phyloP scores from a whole-genome alignment of 2,329 filamentous ascomycete species.

The Exophiala alcalophila region DNA sequence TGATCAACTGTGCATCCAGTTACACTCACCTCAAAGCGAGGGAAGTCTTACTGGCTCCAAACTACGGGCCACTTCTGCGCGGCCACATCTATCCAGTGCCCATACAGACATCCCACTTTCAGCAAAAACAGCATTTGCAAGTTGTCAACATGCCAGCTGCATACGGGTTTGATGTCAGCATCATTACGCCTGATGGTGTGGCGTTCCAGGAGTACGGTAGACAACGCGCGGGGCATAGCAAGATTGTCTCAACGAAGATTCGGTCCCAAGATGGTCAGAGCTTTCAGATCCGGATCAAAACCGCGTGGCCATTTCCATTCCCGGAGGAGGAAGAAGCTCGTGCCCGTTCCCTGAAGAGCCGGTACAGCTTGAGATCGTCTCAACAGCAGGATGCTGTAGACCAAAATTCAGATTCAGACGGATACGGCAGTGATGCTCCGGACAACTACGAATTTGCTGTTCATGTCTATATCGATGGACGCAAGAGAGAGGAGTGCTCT shows the following conservation, averaged over 20 bases:
- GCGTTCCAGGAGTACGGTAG: constrained; percentile 19
- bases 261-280: constrained; percentile 12
- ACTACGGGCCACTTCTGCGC: too few species aligned
- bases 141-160: constrained; percentile 3
- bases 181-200: constrained; percentile 7
- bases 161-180: constrained; percentile 15
- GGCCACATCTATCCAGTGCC: too few species aligned
- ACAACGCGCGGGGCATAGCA: too few species aligned
- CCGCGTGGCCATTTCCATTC: constrained; percentile 7
- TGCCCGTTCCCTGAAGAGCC: not conserved
- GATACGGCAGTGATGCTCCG: not conserved
- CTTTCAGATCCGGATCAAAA: constrained; percentile 14
- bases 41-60: too few species aligned
- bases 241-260: constrained; percentile 3
- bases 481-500: constrained; percentile 8
- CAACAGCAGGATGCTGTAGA: not conserved
- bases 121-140: too few species aligned
- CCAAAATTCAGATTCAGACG: too few species aligned
- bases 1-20: too few species aligned
- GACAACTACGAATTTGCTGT: constrained; percentile 4
- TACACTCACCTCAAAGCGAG: too few species aligned
- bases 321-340: not conserved
- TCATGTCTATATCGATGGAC: constrained; percentile 20
- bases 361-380: constrained; percentile 11
- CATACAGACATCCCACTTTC: too few species aligned